A percentile compares a stretch with the other conserved stretches of the same genome.
Evolutionary conservation across 1,284 basidiomycete species (phyloP).

Genomic region (Irpex lacteus): DNA sequence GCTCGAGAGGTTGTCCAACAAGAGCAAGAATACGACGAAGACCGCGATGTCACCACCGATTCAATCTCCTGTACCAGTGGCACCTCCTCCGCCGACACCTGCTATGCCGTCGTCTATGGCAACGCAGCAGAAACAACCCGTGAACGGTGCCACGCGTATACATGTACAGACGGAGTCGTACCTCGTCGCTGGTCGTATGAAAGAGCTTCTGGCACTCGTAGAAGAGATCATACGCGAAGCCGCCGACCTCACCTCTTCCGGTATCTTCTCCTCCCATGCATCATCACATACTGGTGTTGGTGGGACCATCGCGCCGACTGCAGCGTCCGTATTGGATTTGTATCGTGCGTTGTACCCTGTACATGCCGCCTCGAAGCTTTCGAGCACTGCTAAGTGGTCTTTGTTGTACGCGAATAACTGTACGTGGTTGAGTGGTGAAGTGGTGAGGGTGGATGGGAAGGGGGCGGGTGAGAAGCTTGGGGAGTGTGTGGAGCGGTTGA

Average conservation of each 20-base stretch:
- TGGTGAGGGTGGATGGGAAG: conserved; percentile 34
- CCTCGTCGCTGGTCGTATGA: conserved; percentile 52
- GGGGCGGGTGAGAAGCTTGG: conserved; percentile 46
- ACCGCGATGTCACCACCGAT: conserved; percentile 15
- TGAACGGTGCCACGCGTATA: background rate
- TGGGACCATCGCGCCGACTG: conserved; percentile 54
- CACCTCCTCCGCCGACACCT: conserved; percentile 25
- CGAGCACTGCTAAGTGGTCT: conserved; percentile 52
- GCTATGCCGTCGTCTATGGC: conserved; percentile 12
- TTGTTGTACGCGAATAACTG: conserved; percentile 91
- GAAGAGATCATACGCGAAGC: conserved; percentile 60
- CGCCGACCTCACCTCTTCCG: conserved; percentile 50
- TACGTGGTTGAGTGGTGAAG: conserved; percentile 59
- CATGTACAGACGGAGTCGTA: conserved; percentile 47
- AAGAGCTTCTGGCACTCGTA: conserved; percentile 57
- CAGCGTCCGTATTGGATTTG: conserved; percentile 73
- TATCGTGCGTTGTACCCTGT: conserved; percentile 84
- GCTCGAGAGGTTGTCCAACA: conserved; percentile 55
- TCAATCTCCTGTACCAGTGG: conserved; percentile 17
- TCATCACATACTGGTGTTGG: conserved; percentile 35
- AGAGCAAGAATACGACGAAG: conserved; percentile 41
- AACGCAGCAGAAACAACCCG: conserved; percentile 3
- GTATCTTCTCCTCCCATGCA: conserved; percentile 36
- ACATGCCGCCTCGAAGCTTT: conserved; percentile 51
- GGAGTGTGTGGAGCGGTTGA: conserved; percentile 49